Base-by-base conservation (phyloP, 768 basidiomycete genomes). In the Calocera cornea region DNA sequence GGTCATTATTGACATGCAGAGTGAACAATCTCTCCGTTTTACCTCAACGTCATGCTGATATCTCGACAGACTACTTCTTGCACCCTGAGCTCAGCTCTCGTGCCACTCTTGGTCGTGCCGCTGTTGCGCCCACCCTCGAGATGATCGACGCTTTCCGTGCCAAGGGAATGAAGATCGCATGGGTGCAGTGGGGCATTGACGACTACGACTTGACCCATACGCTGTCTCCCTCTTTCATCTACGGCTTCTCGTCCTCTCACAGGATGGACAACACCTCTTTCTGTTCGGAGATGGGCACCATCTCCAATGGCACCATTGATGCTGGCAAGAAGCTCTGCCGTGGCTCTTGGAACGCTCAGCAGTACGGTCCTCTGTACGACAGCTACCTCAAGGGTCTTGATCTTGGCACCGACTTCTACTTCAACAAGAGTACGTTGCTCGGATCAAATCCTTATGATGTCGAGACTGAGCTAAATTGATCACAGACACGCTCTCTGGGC, bases 1-100 rank as follows among this genome's bases (percentile, higher is more conserved):
- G 66, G 82, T 87, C 22, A 78, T 88, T 22, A 80, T 87, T 64
- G 87, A 87, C 72, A 88, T 88, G 87, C 87, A 88, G 73, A 88
- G 87, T 87, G n/a, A 86, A 72, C 68, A 79, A 69, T 16, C 19
- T n/a, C 24, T 63, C 33, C 65, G 7, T 27, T 17, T 40, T 47
- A 64, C 69, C 69, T 47, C 71, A 31, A 22, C 40, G 7, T 34
- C 54, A 17, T 38, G 65, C 86, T 50, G 24, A 8, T 50, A 10
- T 11, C 49, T 24, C 49, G 49, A 50, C 66, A 86, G 86, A 85
- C 76, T 87, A 80, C 74, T 87, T 88, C 74, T 77, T 88, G 33
- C 85, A 88, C 72, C 83, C 84, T 7, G 83, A 84, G 66, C 70
- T 88, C 49, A 75, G 83, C 65, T 75, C 76, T 34, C 85, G 87